Conservation (phyloP, 2,329 filamentous ascomycete species). For the Penicillium sclerotiorum region DNA sequence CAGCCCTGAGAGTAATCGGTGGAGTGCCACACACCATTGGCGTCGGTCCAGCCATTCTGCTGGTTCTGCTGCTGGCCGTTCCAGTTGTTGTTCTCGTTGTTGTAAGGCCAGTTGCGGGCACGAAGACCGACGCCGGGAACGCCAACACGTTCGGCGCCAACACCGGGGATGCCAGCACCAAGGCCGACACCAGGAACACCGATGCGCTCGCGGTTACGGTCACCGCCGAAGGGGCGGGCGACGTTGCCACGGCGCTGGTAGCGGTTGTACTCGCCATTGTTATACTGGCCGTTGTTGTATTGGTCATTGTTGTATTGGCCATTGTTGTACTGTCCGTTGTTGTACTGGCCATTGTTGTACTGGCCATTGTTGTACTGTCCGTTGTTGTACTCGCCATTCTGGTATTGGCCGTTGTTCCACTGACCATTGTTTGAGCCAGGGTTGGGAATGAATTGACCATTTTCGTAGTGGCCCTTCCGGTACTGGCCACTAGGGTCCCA, state of each 20-base stretch:
- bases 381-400: slow-evolving; percentile 8
- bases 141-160: no score
- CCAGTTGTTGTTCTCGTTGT: slow-evolving; percentile 7
- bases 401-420: slow-evolving; percentile 17
- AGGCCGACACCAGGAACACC: slow-evolving; percentile 8
- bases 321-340: slow-evolving; percentile 13
- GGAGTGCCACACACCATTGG: slow-evolving; percentile 19
- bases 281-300: slow-evolving; percentile 6
- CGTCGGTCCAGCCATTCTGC: slow-evolving; percentile 21
- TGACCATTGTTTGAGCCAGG: slow-evolving; percentile 16
- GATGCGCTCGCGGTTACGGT: neutral
- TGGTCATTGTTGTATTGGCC: slow-evolving; percentile 14
- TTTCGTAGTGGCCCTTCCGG: slow-evolving; percentile 22
- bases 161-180: slow-evolving; percentile 3
- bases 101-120: slow-evolving; percentile 12
- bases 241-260: slow-evolving; percentile 12
- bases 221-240: slow-evolving; percentile 7
- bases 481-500: slow-evolving; percentile 27
- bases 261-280: slow-evolving; percentile 7
- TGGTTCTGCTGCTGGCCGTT: slow-evolving; percentile 11
- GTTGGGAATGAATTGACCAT: slow-evolving; percentile 22
- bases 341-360: slow-evolving; percentile 8
- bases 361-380: slow-evolving; percentile 10
- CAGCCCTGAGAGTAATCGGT: slow-evolving; percentile 16
- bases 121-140: slow-evolving; percentile 6